Base-by-base conservation (phyloP, 2,329 filamentous ascomycete species). In the Alternaria gansuensis region DNA sequence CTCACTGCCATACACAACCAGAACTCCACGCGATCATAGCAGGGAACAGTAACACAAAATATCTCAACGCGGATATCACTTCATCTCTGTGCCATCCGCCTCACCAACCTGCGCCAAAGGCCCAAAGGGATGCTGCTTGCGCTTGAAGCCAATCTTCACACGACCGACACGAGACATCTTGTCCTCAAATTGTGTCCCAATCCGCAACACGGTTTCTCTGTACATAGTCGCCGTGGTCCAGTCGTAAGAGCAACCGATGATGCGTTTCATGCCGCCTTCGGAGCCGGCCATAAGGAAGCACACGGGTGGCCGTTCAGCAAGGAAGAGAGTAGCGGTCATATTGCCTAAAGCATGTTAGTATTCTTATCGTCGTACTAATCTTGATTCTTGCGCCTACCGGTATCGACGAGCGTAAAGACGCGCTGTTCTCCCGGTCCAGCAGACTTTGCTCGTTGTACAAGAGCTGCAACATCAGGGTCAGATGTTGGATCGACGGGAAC, bases 241-340 rank as follows among this genome's bases (percentile, higher is more conserved):
- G 59, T 83, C 79, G 53, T 82, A 83, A 0, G 79, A 82, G 61
- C 80, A 82, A 14, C 80, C 68, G 5, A 83, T 65, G 3, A 79
- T 78, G 7, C 82, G 74, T 56, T 82, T 80, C 78, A 82, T 80
- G 2, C 81, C 81, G 5, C 79, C 79, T 59, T 82, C 82, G 1
- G 67, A 65, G 7, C 78, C 81, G n/a, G 75, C 78, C n/a, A 82
- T 62, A 8, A 83, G 64, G 51, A 82, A 74, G 33, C 75, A 78
- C 2, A 78, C 70, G 0, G 82, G 82, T 1, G 81, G 80, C 0
- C 77, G 66, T 7, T 62, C 66, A 4, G 79, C 79, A 14, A 64
- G 57, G 60, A 82, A 81, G 6, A 80, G 64, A 0, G 76, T 81
- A 2, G 78, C 78, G 4, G 79, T 82, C 75, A 82, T 77, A n/a